Percentiles rank a stretch among this genome's conserved stretches.
These are phyloP conservation scores for Colletotrichum shisoi DNA, from an alignment of 2,329 filamentous ascomycete genomes.

Conservation along the genomic window DNA sequence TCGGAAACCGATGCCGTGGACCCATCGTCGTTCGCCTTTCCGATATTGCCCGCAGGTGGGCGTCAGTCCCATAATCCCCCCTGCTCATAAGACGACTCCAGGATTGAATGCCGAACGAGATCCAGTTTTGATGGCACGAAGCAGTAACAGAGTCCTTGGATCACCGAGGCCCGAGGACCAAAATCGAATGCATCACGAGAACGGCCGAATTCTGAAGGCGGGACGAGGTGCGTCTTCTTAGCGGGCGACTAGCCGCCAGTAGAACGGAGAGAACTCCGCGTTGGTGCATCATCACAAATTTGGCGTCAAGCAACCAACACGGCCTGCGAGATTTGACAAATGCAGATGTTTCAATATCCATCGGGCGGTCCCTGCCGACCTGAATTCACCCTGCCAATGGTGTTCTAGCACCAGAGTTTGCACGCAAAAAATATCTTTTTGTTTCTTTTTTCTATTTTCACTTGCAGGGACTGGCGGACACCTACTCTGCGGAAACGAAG, in stretches of 20 bases:
- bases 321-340: neutral
- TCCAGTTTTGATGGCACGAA: neutral
- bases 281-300: neutral
- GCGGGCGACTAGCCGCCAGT: neutral
- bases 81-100: neutral
- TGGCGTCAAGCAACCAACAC: neutral
- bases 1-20: slow-evolving; percentile 17
- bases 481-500: neutral
- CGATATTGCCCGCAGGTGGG: slow-evolving; percentile 23
- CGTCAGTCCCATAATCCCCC: neutral
- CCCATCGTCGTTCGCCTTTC: neutral
- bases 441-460: neutral
- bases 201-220: neutral
- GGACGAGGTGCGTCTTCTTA: neutral
- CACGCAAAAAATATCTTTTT: neutral
- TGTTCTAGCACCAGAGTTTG: neutral
- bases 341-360: neutral
- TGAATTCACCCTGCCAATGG: neutral
- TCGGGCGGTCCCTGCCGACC: slow-evolving; percentile 22
- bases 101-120: neutral
- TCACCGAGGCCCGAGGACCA: neutral
- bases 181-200: neutral
- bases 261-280: neutral
- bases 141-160: no score
- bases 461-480: slow-evolving; percentile 14